Evolutionary conservation across 805 yeast genomes (phyloP).

Genomic region (Monosporozyma unispora): DNA sequence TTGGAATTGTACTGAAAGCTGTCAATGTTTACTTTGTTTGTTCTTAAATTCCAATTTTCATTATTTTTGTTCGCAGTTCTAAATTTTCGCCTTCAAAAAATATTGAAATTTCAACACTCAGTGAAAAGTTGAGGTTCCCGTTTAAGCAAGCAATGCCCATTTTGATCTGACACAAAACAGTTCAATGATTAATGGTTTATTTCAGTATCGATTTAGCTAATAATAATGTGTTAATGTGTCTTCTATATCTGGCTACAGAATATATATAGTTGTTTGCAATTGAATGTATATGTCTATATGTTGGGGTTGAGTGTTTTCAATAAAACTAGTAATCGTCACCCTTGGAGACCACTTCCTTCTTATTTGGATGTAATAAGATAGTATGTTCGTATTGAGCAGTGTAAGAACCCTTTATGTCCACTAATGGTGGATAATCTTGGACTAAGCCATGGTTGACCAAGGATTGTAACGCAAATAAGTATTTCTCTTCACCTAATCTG

Average conservation of each 20-base stretch:
- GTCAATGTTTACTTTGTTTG: neutral
- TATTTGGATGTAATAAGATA: constrained; percentile 76
- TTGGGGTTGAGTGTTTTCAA: no score
- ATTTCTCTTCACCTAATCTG: constrained; percentile 84
- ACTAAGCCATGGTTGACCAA: constrained; percentile 82
- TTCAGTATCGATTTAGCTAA: no score
- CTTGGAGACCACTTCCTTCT: constrained; percentile 87
- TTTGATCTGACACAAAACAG: neutral
- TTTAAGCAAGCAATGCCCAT: neutral
- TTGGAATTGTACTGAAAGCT: neutral
- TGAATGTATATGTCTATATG: neutral
- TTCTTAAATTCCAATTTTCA: neutral
- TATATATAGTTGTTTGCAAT: neutral
- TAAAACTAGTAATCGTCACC: constrained; percentile 78
- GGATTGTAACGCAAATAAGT: constrained; percentile 75
- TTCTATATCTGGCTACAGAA: neutral
- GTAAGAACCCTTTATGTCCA: constrained; percentile 73
- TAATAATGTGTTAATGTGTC: no score
- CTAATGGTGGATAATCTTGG: constrained; percentile 88
- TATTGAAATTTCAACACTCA: neutral
- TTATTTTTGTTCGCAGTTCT: neutral
- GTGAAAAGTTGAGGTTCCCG: neutral
- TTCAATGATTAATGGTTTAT: no score
- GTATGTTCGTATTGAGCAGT: constrained; percentile 98
- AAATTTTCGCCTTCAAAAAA: neutral